Percentiles rank a stretch among this genome's conserved stretches.
Evolutionary conservation across 2,329 filamentous ascomycete species (phyloP).

Genomic region (Colletotrichum sojae): DNA sequence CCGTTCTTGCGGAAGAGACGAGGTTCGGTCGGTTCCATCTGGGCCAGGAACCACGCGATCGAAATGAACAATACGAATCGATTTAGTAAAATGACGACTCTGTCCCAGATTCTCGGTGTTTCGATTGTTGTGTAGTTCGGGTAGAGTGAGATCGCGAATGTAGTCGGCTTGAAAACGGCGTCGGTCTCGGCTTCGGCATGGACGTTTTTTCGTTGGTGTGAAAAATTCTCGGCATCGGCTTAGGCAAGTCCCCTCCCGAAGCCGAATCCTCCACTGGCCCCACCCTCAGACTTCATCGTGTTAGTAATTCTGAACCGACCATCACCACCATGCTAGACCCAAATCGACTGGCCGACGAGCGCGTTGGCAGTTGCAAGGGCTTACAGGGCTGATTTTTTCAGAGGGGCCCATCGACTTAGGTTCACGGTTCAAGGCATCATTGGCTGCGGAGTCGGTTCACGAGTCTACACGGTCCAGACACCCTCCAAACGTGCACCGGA

Average conservation of each 20-base stretch:
- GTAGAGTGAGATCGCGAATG: neutral
- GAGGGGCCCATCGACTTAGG: neutral
- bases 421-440: neutral
- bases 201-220: neutral
- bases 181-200: conserved; percentile 14
- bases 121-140: neutral
- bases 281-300: neutral
- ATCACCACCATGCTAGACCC: conserved; percentile 9
- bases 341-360: conserved; percentile 25
- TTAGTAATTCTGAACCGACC: conserved; percentile 16
- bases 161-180: conserved; percentile 9
- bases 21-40: conserved; percentile 29
- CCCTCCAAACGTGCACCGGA: neutral
- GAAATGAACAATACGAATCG: neutral
- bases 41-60: neutral
- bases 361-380: conserved; percentile 1
- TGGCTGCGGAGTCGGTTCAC: neutral
- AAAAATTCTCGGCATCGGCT: conserved; percentile 27
- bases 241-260: conserved; percentile 10
- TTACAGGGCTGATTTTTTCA: conserved; percentile 10
- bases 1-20: conserved; percentile 37
- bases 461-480: no score
- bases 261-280: neutral
- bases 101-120: neutral
- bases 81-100: neutral